Conservation (phyloP, 768 basidiomycete genomes). For the Mycena galopus region DNA sequence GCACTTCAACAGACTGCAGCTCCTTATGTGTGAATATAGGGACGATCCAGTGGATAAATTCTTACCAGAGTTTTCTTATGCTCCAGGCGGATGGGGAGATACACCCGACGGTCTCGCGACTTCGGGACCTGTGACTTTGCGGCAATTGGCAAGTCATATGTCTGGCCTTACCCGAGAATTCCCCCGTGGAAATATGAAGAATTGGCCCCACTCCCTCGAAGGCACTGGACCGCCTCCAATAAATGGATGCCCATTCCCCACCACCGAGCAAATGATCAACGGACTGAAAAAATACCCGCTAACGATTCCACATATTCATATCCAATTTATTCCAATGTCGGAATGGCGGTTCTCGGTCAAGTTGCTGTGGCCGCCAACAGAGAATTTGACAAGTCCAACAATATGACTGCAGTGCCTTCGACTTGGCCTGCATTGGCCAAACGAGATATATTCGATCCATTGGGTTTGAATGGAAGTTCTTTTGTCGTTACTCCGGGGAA, state of each 20-base stretch:
- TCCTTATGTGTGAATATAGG: constrained; percentile 22
- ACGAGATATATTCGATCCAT: constrained; percentile 44
- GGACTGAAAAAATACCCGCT: constrained; percentile 39
- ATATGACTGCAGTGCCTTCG: constrained; percentile 26
- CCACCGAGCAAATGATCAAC: constrained; percentile 28
- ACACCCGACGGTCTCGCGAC: background rate
- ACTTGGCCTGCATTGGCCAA: constrained; percentile 34
- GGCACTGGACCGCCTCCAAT: constrained; percentile 39
- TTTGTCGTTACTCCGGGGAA: constrained; percentile 38
- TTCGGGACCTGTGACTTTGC: constrained; percentile 37
- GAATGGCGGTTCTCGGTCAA: constrained; percentile 42
- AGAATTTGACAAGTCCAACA: constrained; percentile 21
- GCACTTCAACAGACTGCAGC: background rate
- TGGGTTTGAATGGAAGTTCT: constrained; percentile 40
- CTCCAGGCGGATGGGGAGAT: constrained; percentile 19
- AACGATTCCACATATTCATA: constrained; percentile 40
- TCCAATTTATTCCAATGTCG: constrained; percentile 47
- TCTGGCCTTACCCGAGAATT: constrained; percentile 45
- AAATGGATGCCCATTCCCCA: constrained; percentile 41
- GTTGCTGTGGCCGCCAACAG: constrained; percentile 39
- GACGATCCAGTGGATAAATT: constrained; percentile 44
- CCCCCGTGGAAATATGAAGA: constrained; percentile 38
- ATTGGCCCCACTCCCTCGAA: constrained; percentile 41
- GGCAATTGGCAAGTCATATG: constrained; percentile 44
- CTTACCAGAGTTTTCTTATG: constrained; percentile 39